Conservation (phyloP, 306 rosid genomes). For the Datisca glomerata region DNA sequence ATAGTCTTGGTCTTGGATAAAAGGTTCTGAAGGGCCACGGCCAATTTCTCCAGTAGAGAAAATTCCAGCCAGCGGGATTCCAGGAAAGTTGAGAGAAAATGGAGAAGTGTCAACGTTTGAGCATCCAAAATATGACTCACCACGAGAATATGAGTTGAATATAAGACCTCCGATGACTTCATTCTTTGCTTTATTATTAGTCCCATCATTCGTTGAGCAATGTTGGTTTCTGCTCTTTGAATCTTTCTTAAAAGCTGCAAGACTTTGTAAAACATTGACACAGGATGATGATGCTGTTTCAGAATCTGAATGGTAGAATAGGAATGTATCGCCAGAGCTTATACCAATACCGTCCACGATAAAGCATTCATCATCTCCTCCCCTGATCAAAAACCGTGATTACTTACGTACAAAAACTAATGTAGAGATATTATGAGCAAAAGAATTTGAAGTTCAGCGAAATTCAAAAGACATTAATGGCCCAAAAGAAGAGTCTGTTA, state of each 20-base stretch:
- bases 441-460: too few relatives aligned
- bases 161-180: too few relatives aligned
- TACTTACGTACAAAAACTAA: too few relatives aligned
- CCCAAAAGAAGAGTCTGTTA: too few relatives aligned
- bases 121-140: conserved; percentile 10
- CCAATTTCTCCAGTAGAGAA: too few relatives aligned
- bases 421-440: too few relatives aligned
- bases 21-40: conserved; percentile 5
- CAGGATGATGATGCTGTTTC: conserved; percentile 15
- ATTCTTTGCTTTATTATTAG: conserved; percentile 12
- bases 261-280: neutral
- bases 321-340: conserved; percentile 16
- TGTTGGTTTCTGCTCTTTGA: neutral
- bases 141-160: conserved; percentile 16
- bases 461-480: too few relatives aligned
- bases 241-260: conserved; percentile 2
- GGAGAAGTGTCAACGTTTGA: conserved; percentile 6
- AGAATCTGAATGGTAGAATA: conserved; percentile 20
- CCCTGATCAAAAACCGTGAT: conserved; percentile 13
- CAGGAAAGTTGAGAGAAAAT: too few relatives aligned
- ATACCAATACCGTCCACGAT: conserved; percentile 20
- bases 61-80: too few relatives aligned
- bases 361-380: conserved; percentile 8
- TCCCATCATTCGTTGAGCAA: neutral
- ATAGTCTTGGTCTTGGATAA: neutral